Evolutionary conservation across 768 basidiomycete genomes (phyloP).

Genomic region (Hygrophoropsis aurantiaca): DNA sequence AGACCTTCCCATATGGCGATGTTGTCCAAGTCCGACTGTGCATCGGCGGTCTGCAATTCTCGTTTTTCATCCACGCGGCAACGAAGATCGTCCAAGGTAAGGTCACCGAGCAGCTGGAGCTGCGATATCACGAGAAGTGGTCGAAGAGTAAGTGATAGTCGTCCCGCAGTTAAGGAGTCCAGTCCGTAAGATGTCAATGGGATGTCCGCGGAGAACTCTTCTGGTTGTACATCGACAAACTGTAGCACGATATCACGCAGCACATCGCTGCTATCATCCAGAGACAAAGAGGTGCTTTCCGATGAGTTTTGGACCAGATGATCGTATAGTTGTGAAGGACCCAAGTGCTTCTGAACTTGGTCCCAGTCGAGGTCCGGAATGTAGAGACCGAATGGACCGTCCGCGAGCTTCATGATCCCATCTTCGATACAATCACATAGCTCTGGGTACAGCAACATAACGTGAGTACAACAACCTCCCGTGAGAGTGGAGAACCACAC

Average conservation of each 20-base stretch:
- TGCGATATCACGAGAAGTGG: conserved; percentile 7
- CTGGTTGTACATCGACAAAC: neutral
- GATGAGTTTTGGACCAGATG: conserved; percentile 17
- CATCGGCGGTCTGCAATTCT: no score
- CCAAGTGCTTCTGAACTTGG: conserved; percentile 20
- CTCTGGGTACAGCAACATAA: conserved; percentile 9
- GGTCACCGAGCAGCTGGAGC: conserved; percentile 7
- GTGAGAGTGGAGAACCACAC: conserved; percentile 9
- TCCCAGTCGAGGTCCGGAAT: conserved; percentile 35
- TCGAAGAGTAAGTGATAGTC: conserved; percentile 8
- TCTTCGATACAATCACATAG: conserved; percentile 33
- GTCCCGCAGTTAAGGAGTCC: conserved; percentile 10
- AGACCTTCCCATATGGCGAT: neutral
- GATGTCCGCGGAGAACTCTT: conserved; percentile 7
- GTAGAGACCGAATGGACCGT: conserved; percentile 21
- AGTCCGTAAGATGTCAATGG: conserved; percentile 12
- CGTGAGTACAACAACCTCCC: conserved; percentile 3
- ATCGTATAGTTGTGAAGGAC: conserved; percentile 16
- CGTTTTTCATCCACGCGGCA: no score
- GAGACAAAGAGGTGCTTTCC: no score
- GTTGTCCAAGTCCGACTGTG: no score
- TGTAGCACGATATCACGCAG: neutral
- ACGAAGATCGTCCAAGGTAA: conserved; percentile 4
- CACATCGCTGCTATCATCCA: neutral
- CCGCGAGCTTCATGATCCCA: conserved; percentile 26